Percentiles rank a stretch among this genome's conserved stretches.
phyloP scores from a whole-genome alignment of 768 basidiomycete genomes.

The Piloderma croceum region DNA sequence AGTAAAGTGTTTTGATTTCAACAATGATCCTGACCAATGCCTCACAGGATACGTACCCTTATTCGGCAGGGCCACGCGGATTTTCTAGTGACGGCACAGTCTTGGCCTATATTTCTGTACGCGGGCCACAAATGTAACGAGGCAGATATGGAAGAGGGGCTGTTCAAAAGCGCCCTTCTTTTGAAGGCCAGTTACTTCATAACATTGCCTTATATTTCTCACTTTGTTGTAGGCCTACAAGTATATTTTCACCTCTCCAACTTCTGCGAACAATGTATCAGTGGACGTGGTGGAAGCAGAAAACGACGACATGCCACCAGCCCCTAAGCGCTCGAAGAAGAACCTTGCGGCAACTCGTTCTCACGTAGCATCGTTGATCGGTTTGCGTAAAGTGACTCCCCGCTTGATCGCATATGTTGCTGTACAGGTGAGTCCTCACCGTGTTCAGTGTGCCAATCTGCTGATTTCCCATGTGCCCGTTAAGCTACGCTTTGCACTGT shows the following conservation, averaged over 20 bases:
- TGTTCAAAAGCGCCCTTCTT: conserved; percentile 14
- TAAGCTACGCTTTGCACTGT: not conserved
- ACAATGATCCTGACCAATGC: no score
- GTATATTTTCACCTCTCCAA: conserved; percentile 17
- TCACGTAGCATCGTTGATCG: conserved; percentile 6
- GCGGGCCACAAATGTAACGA: conserved; percentile 4
- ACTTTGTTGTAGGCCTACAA: conserved; percentile 11
- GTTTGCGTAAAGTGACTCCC: conserved; percentile 10
- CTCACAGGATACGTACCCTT: not conserved
- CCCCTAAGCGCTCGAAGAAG: not conserved
- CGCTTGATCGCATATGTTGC: conserved; percentile 15
- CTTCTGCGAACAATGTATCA: conserved; percentile 10
- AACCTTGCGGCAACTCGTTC: not conserved
- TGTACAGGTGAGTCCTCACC: conserved; percentile 12
- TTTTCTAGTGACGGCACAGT: conserved; percentile 11
- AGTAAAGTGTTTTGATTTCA: no score
- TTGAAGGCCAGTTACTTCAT: conserved; percentile 10
- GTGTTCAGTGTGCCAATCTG: no score
- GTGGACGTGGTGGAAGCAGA: not conserved
- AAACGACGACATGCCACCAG: not conserved
- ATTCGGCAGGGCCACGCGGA: conserved; percentile 14
- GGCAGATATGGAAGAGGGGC: conserved; percentile 8
- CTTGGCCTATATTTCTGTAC: no score
- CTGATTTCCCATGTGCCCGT: conserved; percentile 1
- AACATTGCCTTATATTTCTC: not conserved